Evolutionary conservation across 768 basidiomycete genomes (phyloP).

Genomic region (Tephrocybe rancida): DNA sequence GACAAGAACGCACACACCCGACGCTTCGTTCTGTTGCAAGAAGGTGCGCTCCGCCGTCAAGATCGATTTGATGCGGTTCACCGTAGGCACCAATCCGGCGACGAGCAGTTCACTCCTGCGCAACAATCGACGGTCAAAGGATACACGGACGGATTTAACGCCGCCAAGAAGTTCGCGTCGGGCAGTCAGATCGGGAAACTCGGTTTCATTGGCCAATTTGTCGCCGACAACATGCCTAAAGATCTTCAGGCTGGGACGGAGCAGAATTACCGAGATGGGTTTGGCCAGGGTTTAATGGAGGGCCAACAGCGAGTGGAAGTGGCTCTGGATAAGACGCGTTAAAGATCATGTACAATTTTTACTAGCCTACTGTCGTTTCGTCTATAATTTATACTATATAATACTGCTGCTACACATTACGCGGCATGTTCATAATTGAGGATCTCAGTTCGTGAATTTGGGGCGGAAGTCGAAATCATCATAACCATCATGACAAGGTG

Average conservation of each 20-base stretch:
- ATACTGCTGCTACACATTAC: too few species aligned
- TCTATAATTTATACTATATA: background rate
- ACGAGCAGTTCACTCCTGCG: slow-evolving; percentile 17
- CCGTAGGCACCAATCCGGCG: slow-evolving; percentile 12
- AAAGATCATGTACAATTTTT: background rate
- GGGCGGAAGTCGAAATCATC: slow-evolving; percentile 5
- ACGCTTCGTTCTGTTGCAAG: background rate
- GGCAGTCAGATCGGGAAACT: slow-evolving; percentile 46
- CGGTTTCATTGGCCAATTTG: slow-evolving; percentile 64
- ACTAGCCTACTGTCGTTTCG: background rate
- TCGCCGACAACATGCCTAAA: slow-evolving; percentile 46
- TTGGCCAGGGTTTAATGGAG: slow-evolving; percentile 44
- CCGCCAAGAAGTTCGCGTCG: slow-evolving; percentile 56
- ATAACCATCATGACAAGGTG: slow-evolving; percentile 1
- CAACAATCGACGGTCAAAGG: slow-evolving; percentile 38
- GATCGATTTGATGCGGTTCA: slow-evolving; percentile 31
- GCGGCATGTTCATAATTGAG: background rate
- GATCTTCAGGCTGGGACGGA: slow-evolving; percentile 41
- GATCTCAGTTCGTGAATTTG: background rate
- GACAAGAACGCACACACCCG: background rate
- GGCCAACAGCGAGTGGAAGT: slow-evolving; percentile 9
- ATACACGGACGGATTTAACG: slow-evolving; percentile 60
- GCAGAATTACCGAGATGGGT: slow-evolving; percentile 45
- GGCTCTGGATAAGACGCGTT: background rate
- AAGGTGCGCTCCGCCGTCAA: background rate